These are phyloP conservation scores for Botrytis medusae DNA, from an alignment of 2,329 filamentous ascomycete genomes.

Conservation along the genomic window DNA sequence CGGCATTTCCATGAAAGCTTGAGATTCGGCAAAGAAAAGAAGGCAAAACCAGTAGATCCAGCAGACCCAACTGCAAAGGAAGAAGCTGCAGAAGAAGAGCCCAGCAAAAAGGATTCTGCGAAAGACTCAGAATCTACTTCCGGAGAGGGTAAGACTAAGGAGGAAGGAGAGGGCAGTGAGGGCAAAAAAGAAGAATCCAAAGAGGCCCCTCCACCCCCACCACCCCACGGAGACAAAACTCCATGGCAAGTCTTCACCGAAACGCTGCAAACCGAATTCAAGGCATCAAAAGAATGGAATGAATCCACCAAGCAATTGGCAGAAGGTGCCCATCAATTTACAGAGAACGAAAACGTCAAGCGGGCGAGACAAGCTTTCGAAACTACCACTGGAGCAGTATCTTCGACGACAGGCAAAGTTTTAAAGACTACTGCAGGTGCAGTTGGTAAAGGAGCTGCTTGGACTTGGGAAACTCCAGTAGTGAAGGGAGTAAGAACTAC, in stretches of 20 bases:
- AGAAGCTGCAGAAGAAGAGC: slow-evolving; percentile 20
- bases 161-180: slow-evolving; percentile 32
- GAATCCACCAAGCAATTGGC: slow-evolving; percentile 95
- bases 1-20: slow-evolving; percentile 34
- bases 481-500: slow-evolving; percentile 89
- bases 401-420: slow-evolving; percentile 73
- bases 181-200: slow-evolving; percentile 42
- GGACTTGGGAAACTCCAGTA: slow-evolving; percentile 95
- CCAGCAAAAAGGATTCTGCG: slow-evolving; percentile 28
- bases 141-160: slow-evolving; percentile 35
- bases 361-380: slow-evolving; percentile 83
- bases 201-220: slow-evolving; percentile 71
- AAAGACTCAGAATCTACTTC: slow-evolving; percentile 30
- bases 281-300: slow-evolving; percentile 98
- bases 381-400: slow-evolving; percentile 79
- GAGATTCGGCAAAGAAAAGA: slow-evolving; percentile 34
- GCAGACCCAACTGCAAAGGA: slow-evolving; percentile 24
- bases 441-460: slow-evolving; percentile 86
- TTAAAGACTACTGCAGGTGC: slow-evolving; percentile 82
- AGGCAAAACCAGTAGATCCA: slow-evolving; percentile 25
- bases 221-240: slow-evolving; percentile 97
- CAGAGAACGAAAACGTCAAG: slow-evolving; percentile 87
- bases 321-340: slow-evolving; percentile 84
- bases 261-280: slow-evolving; percentile 91
- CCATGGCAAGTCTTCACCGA: slow-evolving; percentile 99